Percentiles rank a stretch among this genome's conserved stretches.
Evolutionary conservation across 2,329 filamentous ascomycete species (phyloP).

Genomic region (Epichloe glyceriae): DNA sequence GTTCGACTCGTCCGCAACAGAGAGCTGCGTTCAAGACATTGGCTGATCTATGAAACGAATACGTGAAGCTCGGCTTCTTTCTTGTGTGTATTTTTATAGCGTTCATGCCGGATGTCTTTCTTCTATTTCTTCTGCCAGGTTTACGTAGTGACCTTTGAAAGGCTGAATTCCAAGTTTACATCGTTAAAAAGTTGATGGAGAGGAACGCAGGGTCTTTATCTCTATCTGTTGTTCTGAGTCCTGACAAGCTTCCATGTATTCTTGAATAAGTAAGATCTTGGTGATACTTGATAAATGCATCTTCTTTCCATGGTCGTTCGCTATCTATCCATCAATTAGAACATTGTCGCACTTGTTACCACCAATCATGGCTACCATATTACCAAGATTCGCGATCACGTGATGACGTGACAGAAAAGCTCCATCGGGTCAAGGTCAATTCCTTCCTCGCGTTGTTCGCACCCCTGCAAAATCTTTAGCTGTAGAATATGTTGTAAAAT

Average conservation of each 20-base stretch:
- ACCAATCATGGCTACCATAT: constrained; percentile 9
- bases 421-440: background rate
- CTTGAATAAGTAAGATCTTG: too few species aligned
- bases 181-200: too few species aligned
- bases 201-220: too few species aligned
- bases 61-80: background rate
- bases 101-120: background rate
- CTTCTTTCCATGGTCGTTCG: too few species aligned
- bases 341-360: background rate
- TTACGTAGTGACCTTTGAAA: background rate
- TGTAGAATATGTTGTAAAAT: constrained; percentile 14
- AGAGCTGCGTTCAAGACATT: constrained; percentile 36
- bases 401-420: constrained; percentile 17
- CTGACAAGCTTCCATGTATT: too few species aligned
- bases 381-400: constrained; percentile 14
- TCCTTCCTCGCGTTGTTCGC: background rate
- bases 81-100: background rate
- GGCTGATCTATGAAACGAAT: constrained; percentile 30
- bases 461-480: constrained; percentile 2
- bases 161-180: background rate
- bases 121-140: background rate
- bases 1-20: constrained; percentile 14
- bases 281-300: too few species aligned
- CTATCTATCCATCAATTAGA: background rate
- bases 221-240: too few species aligned